Evolutionary conservation across 2,329 filamentous ascomycete species (phyloP).

Genomic region (Aspergillus pseudotamarii): DNA sequence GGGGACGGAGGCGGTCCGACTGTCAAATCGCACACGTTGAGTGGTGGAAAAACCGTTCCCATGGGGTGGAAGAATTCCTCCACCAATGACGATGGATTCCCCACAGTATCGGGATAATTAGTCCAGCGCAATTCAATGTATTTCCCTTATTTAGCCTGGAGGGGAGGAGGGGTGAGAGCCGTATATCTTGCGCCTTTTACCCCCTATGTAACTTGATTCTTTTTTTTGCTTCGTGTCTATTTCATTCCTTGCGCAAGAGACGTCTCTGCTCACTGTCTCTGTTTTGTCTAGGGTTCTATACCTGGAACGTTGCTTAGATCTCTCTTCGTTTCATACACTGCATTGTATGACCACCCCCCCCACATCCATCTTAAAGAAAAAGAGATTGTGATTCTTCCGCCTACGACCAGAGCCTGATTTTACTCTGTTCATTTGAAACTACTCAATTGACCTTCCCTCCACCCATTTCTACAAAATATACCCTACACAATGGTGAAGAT

Average conservation of each 20-base stretch:
- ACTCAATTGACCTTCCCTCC: background rate
- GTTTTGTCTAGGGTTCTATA: background rate
- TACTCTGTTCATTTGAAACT: background rate
- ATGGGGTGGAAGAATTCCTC: constrained; percentile 20
- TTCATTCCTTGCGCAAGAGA: background rate
- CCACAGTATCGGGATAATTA: constrained; percentile 8
- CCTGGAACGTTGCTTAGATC: background rate
- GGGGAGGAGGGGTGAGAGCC: background rate
- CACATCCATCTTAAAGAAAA: background rate
- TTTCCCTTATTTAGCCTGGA: constrained; percentile 4
- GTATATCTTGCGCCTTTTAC: constrained; percentile 6
- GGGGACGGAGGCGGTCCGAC: constrained; percentile 13
- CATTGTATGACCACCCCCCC: background rate
- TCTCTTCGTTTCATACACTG: background rate
- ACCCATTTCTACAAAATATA: background rate
- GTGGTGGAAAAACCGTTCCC: constrained; percentile 28
- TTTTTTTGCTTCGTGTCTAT: background rate
- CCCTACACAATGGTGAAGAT: constrained; percentile 60
- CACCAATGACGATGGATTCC: constrained; percentile 26
- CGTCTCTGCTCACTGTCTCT: background rate
- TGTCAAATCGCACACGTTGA: constrained; percentile 9
- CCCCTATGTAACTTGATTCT: background rate
- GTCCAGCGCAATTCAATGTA: constrained; percentile 3
- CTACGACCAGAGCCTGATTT: background rate
- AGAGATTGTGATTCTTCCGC: constrained; percentile 11